Evolutionary conservation across 306 rosid species (phyloP), one percentile per base, ranked within the genome.

Genomic region (Cajanus cajan): DNA sequence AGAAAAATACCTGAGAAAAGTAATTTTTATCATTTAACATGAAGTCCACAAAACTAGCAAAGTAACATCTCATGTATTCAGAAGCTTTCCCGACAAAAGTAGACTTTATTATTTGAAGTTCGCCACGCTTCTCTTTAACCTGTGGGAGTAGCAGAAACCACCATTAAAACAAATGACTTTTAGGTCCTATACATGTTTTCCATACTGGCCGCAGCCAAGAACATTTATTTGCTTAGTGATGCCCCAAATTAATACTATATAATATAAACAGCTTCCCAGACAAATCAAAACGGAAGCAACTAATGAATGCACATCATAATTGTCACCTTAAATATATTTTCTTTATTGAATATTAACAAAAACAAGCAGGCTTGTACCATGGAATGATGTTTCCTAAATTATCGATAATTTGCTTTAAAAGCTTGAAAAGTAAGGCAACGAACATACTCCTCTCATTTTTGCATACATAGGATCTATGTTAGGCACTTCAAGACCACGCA

Each of bases 81-180:
- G 92, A 91, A 78, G 94, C 96, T 88, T 84, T 92, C 86, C 88
- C 86, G 39, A 93, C 98, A 85, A 91, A 95, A 64, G 89, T 85
- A 73, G 90, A 85, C 80, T 95, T 93, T 82, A 95, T 74, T 79
- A 79, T 91, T 89, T 89, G 94, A 83, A 95, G 90, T 80, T 95
- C 98, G 54, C 90, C 96, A 28, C 87, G 93, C 85, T 88, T 95
- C 89, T 95, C 99, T 83, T 84, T 93, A 43, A 95, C 97, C 99
- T 95, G 88, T 66, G 78, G 82, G 81, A 66, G 81, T 82, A 81
- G 76, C 50, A 82, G 50, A 50, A 68, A 74, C 70, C 34, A 79
- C 68, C 44, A 63, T 77, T 16, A 48, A 67, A 76, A 67, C 54
- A 69, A 19, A 48, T 76, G 45, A 68, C 76, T 19, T 66, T 57